Base-by-base conservation (phyloP, 164 flowering plant species). In the Kalanchoe fedtschenkoi region DNA sequence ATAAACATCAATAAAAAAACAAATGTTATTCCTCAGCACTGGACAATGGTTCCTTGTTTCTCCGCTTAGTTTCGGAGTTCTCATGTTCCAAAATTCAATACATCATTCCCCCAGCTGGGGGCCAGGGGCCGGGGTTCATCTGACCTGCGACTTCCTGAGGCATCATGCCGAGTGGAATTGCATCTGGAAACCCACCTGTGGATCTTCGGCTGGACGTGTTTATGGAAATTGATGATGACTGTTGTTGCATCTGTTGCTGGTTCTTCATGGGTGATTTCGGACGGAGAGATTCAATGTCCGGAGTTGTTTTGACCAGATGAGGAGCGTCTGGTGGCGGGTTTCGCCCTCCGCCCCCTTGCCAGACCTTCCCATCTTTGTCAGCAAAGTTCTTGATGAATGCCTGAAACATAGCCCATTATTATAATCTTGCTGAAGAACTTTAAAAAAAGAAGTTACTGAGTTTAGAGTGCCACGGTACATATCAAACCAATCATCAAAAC, bases 311-410 rank as follows among this genome's bases (percentile, higher is more conserved):
- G 17, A 91, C 95, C 34, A 93, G 93, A 74, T 93, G 97, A 34
- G 97, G 95, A 3, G 99, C 84, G 17, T 88, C 95, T 8, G 99
- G 97, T 2, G 97, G 99, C 28, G 99, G 99, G 61, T 93, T 93
- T 38, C 97, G 78, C 38, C 99, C 99, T 46, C 96, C 95, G 0
- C 95, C 97, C 34, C 99, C 97, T 61, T 73, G 89, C 99, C 99
- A 93, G 43, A 85, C 89, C 65, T 90, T 93, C 54, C 97, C 99
- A 53, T 93, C 99, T 69, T 88, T 87, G 71, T 93, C 99, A 3
- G 82, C 72, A 69, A 93, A 93, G 72, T 70, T 82, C 80, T 75
- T 79, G 24, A 76, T 34, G 66, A 82, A 93, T 35, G 87, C 87
- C 99, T 93, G 83, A 35, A 72, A 59, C 13, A 11, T 41, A 41